A percentile compares a stretch with the other conserved stretches of the same genome.
phyloP scores from a whole-genome alignment of 306 rosid genomes.

The Acacia crassicarpa region DNA sequence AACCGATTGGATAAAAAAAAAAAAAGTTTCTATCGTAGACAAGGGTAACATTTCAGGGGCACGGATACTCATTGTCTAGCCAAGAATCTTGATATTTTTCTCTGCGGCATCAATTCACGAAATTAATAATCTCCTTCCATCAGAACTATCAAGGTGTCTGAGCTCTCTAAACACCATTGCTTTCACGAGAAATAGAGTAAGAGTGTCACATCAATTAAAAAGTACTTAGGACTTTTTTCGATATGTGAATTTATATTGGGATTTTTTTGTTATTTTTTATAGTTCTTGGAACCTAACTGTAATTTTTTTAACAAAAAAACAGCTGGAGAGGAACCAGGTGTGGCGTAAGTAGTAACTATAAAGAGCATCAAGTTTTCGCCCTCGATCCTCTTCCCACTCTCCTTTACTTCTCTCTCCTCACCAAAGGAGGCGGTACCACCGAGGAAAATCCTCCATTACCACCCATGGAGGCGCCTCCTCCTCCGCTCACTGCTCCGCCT shows the following conservation, averaged over 20 bases:
- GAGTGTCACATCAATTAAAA: too few species aligned
- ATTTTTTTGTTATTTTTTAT: too few species aligned
- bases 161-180: not conserved
- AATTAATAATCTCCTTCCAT: not conserved
- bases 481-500: constrained; percentile 33
- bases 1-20: too few species aligned
- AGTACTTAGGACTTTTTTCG: too few species aligned
- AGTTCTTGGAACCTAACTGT: too few species aligned
- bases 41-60: not conserved
- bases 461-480: constrained; percentile 37
- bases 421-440: not conserved
- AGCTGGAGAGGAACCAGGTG: constrained; percentile 30
- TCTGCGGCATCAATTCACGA: not conserved
- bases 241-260: too few species aligned
- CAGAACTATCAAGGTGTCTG: not conserved
- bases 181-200: too few species aligned
- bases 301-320: too few species aligned
- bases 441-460: not conserved
- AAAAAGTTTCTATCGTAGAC: not conserved
- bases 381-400: not conserved
- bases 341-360: constrained; percentile 28
- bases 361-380: constrained; percentile 17
- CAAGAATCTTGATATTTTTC: not conserved
- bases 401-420: not conserved
- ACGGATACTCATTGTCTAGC: not conserved